A percentile compares a stretch with the other conserved stretches of the same genome.
phyloP scores from a whole-genome alignment of 208 protist genomes.

The Trypanosomatidae sp. region DNA sequence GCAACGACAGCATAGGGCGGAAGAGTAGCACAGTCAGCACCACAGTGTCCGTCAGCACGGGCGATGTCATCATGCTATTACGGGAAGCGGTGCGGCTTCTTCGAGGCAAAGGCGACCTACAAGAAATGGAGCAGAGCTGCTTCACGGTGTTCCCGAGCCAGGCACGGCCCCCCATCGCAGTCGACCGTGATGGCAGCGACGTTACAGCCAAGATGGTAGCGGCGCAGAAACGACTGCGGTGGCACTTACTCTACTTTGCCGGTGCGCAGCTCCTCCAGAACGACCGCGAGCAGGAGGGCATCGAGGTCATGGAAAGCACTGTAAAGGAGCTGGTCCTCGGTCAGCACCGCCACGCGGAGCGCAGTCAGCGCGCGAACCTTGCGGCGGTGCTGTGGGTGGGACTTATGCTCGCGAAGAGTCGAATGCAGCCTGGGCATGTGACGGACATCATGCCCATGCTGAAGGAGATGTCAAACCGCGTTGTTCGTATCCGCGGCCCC shows the following conservation, averaged over 20 bases:
- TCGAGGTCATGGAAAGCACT: slow-evolving; percentile 37
- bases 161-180: not conserved
- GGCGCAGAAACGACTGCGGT: slow-evolving; percentile 46
- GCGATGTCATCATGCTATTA: slow-evolving; percentile 18
- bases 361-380: slow-evolving; percentile 34
- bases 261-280: slow-evolving; percentile 37
- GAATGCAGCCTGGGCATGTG: slow-evolving; percentile 27
- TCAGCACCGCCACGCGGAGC: slow-evolving; percentile 41
- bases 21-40: slow-evolving; percentile 2
- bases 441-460: slow-evolving; percentile 32
- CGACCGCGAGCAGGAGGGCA: slow-evolving; percentile 28
- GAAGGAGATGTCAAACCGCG: slow-evolving; percentile 33
- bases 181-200: not conserved
- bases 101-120: slow-evolving; percentile 34
- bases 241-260: slow-evolving; percentile 48
- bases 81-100: slow-evolving; percentile 44
- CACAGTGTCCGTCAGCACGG: not conserved
- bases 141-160: slow-evolving; percentile 33
- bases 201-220: slow-evolving; percentile 9
- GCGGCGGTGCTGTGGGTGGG: slow-evolving; percentile 43
- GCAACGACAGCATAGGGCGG: not conserved
- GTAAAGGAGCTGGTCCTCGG: slow-evolving; percentile 54
- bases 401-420: slow-evolving; percentile 35
- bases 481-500: slow-evolving; percentile 37
- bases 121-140: slow-evolving; percentile 46